phyloP scores from a whole-genome alignment of 176 grass and related monocot genomes.

The Poa pratensis region DNA sequence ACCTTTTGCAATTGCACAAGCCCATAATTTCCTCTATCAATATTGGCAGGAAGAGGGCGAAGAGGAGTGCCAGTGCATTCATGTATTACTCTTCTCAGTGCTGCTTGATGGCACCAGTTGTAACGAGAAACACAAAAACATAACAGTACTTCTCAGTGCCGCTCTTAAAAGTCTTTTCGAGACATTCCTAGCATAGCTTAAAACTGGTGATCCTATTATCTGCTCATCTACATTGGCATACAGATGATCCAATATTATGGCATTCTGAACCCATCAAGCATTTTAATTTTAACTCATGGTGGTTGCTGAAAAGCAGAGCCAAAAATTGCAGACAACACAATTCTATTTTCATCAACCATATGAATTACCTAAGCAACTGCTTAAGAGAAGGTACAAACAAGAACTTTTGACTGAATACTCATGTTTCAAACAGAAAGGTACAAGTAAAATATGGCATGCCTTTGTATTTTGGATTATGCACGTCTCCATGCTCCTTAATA shows the following conservation, averaged over 20 bases:
- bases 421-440: constrained; percentile 35
- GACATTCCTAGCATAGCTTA: background rate
- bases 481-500: constrained; percentile 91
- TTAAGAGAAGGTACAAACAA: background rate
- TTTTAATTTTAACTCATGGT: constrained; percentile 24
- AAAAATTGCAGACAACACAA: background rate
- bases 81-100: constrained; percentile 83
- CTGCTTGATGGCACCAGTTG: constrained; percentile 57
- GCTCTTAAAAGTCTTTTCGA: background rate
- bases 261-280: background rate
- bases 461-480: constrained; percentile 92
- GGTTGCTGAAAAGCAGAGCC: background rate
- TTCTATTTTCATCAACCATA: background rate
- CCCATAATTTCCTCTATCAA: constrained; percentile 71
- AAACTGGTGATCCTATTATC: constrained; percentile 10
- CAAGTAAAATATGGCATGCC: constrained; percentile 50
- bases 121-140: constrained; percentile 40
- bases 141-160: background rate
- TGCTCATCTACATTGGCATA: background rate
- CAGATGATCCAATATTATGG: constrained; percentile 23
- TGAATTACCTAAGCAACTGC: constrained; percentile 19
- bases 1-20: constrained; percentile 68
- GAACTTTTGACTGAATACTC: background rate
- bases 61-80: constrained; percentile 60
- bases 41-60: constrained; percentile 67